phyloP scores from a whole-genome alignment of 257 asterid species.

The Forsythia suspensa region DNA sequence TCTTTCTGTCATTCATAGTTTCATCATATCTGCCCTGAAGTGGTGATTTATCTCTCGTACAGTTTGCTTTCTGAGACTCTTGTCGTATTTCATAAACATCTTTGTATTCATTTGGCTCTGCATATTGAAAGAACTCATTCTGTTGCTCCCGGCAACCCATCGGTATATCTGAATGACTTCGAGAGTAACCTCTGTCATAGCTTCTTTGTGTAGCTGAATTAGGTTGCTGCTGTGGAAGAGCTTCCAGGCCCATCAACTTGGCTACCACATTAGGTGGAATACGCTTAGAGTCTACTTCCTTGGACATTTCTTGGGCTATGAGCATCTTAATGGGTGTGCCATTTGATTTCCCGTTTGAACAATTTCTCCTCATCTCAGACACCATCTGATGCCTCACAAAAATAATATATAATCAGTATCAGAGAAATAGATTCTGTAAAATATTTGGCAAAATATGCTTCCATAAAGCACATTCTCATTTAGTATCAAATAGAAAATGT shows the following conservation, averaged over 20 bases:
- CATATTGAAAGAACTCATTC: constrained; percentile 50
- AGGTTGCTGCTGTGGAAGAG: constrained; percentile 70
- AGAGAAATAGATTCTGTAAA: constrained; percentile 21
- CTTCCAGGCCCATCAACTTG: constrained; percentile 95
- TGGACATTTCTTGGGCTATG: constrained; percentile 92
- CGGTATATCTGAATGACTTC: constrained; percentile 64
- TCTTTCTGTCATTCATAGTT: constrained; percentile 47
- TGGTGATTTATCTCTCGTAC: constrained; percentile 37
- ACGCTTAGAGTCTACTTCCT: constrained; percentile 53
- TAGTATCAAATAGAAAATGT: constrained; percentile 20
- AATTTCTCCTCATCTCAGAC: constrained; percentile 48
- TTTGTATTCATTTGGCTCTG: constrained; percentile 55
- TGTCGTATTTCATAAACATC: constrained; percentile 72
- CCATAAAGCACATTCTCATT: constrained; percentile 17
- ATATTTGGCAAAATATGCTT: not conserved
- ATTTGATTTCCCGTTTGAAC: constrained; percentile 49
- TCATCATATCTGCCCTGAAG: constrained; percentile 50
- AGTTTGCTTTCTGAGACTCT: constrained; percentile 42
- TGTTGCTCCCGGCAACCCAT: constrained; percentile 67
- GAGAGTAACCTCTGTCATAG: constrained; percentile 48
- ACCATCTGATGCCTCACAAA: constrained; percentile 47
- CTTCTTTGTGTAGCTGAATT: constrained; percentile 48
- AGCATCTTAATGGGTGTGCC: constrained; percentile 89
- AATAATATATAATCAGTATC: constrained; percentile 19
- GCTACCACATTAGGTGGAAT: constrained; percentile 88